These are phyloP conservation scores for Penicillium rolfsii DNA, from an alignment of 2,329 filamentous ascomycete species.

Conservation along the genomic window DNA sequence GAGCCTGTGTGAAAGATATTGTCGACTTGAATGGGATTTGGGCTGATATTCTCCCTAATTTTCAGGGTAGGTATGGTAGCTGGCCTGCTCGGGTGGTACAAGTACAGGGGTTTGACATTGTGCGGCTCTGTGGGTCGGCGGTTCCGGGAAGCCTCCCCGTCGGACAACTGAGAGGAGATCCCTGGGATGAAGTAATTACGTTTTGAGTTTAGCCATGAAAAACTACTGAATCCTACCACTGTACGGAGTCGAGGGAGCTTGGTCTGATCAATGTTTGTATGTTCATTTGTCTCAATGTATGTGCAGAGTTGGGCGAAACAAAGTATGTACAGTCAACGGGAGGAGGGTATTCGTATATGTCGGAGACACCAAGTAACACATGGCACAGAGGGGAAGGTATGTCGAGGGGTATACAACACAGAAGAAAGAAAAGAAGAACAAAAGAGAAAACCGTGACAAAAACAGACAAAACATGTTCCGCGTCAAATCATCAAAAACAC, in stretches of 20 bases:
- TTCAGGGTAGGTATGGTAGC: not conserved
- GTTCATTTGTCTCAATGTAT: not conserved
- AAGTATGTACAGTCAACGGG: slow-evolving; percentile 4
- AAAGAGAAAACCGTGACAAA: not conserved
- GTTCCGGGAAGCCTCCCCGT: slow-evolving; percentile 4
- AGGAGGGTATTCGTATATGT: slow-evolving; percentile 15
- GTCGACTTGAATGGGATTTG: not conserved
- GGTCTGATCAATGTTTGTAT: not conserved
- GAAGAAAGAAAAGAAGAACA: not conserved
- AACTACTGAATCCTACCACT: not conserved
- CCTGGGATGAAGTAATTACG: not conserved
- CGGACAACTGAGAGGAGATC: not conserved
- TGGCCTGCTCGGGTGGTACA: not conserved
- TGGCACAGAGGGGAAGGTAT: not conserved
- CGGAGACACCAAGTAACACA: not conserved
- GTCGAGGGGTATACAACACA: slow-evolving; percentile 11
- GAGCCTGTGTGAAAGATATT: not conserved
- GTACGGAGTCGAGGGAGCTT: not conserved
- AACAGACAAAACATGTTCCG: slow-evolving; percentile 7
- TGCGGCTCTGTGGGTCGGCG: slow-evolving; percentile 10
- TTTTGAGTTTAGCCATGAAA: not conserved
- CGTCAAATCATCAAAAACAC: slow-evolving; percentile 16
- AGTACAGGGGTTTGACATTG: not conserved
- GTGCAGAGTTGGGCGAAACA: not conserved
- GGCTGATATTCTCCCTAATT: not conserved